These are phyloP conservation scores for Nakazawaea molendinolei DNA, from an alignment of 805 yeast genomes.

Conservation along the genomic window DNA sequence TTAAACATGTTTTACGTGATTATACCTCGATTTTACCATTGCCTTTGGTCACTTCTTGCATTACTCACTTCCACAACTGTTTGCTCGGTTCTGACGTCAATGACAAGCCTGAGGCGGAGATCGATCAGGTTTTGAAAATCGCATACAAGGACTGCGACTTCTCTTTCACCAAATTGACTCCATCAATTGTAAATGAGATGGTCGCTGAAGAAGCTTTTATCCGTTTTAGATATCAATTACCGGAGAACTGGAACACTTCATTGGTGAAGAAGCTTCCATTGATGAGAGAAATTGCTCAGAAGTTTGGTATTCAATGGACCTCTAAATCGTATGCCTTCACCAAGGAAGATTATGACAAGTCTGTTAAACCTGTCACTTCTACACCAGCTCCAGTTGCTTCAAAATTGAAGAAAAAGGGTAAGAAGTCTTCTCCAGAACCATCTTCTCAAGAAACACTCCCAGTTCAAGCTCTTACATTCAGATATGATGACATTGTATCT, in stretches of 20 bases:
- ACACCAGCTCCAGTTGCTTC: conserved; percentile 16
- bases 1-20: conserved; percentile 65
- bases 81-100: conserved; percentile 50
- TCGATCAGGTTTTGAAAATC: conserved; percentile 33
- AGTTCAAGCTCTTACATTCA: conserved; percentile 37
- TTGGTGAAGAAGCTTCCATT: conserved; percentile 31
- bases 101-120: conserved; percentile 25
- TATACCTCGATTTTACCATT: conserved; percentile 40
- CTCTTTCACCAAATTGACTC: conserved; percentile 38
- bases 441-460: conserved; percentile 13
- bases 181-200: conserved; percentile 34
- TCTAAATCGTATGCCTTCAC: conserved; percentile 44
- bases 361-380: conserved; percentile 21
- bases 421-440: conserved; percentile 14
- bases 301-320: conserved; percentile 85
- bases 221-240: conserved; percentile 60
- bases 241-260: conserved; percentile 38
- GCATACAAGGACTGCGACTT: conserved; percentile 37
- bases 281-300: conserved; percentile 65
- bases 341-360: conserved; percentile 29
- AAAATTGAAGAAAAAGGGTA: conserved; percentile 25
- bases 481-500: conserved; percentile 55
- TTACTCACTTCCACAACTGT: conserved; percentile 67
- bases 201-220: conserved; percentile 46
- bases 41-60: conserved; percentile 48